Evolutionary conservation across 2,329 filamentous ascomycete genomes (phyloP).

Genomic region (Hirsutella rhossiliensis): DNA sequence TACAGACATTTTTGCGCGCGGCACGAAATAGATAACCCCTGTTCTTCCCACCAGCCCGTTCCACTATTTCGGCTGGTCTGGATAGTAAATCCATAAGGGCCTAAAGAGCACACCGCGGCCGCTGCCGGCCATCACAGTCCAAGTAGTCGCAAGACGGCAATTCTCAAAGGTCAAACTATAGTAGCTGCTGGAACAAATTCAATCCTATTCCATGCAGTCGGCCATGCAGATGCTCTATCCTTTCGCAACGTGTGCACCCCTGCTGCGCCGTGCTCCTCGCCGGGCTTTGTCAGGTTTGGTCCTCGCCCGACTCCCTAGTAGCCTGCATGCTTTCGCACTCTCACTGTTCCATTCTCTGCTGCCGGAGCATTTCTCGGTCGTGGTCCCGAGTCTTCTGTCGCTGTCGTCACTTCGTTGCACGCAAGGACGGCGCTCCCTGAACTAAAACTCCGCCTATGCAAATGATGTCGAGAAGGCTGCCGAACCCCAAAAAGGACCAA

Average conservation of each 20-base stretch:
- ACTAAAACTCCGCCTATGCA: constrained; percentile 5
- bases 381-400: neutral
- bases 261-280: neutral
- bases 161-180: neutral
- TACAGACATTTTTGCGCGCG: too few species aligned
- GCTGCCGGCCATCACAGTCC: too few species aligned
- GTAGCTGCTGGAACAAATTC: constrained; percentile 1
- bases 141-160: neutral
- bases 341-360: neutral
- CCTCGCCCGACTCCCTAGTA: too few species aligned
- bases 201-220: constrained; percentile 2
- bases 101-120: too few species aligned
- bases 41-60: too few species aligned
- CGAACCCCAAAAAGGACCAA: neutral
- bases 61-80: too few species aligned
- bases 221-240: constrained; percentile 3
- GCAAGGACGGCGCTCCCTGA: neutral
- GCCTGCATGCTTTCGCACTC: neutral
- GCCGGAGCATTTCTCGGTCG: too few species aligned
- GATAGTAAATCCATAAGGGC: too few species aligned
- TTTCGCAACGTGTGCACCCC: neutral
- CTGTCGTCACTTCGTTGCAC: too few species aligned
- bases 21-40: too few species aligned
- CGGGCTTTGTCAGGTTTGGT: too few species aligned
- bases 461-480: neutral